These are phyloP conservation scores for Helianthus annuus DNA, from an alignment of 129 eudicot species.

Conservation along the genomic window DNA sequence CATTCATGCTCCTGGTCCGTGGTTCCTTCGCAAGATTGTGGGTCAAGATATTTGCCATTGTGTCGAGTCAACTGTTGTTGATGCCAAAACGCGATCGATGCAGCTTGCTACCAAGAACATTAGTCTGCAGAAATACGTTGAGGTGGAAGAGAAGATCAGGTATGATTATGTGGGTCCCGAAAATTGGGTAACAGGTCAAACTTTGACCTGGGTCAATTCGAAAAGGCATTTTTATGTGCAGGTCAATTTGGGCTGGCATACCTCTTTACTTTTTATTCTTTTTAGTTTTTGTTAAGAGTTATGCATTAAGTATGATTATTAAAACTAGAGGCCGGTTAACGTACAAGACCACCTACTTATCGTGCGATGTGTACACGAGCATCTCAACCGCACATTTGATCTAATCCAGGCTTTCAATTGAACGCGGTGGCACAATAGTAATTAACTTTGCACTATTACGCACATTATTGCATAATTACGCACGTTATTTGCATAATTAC, in stretches of 20 bases:
- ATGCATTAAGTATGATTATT: background rate
- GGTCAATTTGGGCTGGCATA: background rate
- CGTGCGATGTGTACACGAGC: too few species aligned
- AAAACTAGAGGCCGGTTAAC: too few species aligned
- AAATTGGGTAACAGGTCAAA: background rate
- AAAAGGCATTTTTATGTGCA: background rate
- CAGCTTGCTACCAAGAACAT: constrained; percentile 84
- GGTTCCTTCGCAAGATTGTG: constrained; percentile 78
- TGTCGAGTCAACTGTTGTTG: constrained; percentile 87
- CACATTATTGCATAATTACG: too few species aligned
- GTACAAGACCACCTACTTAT: too few species aligned
- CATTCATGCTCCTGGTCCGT: constrained; percentile 91
- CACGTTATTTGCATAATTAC: too few species aligned
- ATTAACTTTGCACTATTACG: too few species aligned
- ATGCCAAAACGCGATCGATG: constrained; percentile 80
- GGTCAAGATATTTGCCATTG: constrained; percentile 96
- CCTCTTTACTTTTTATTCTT: background rate
- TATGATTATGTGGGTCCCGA: constrained; percentile 32
- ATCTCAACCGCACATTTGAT: too few species aligned
- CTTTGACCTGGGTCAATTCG: background rate
- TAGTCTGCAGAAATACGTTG: constrained; percentile 79
- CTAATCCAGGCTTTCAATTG: too few species aligned
- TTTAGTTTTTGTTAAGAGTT: too few species aligned
- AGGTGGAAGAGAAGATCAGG: constrained; percentile 89
- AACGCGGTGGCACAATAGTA: too few species aligned